A percentile compares a stretch with the other conserved stretches of the same genome.
Conservation (phyloP, 495 filamentous ascomycete genomes). For the Astrothelium macrocarpum region DNA sequence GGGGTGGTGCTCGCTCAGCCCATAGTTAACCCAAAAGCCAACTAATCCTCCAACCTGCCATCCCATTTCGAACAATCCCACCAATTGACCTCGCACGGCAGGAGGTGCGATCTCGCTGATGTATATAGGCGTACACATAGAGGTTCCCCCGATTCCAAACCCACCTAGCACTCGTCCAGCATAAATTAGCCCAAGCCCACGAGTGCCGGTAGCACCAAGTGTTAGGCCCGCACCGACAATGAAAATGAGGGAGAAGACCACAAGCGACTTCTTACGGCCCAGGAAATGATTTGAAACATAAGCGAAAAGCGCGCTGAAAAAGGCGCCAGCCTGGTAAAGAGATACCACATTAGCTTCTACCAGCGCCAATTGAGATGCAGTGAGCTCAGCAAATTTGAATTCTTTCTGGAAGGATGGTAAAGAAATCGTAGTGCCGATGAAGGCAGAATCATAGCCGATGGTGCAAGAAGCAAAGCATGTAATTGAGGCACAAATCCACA, state of each 20-base stretch:
- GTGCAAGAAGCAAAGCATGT: slow-evolving; percentile 61
- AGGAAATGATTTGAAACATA: slow-evolving; percentile 48
- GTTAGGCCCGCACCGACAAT: slow-evolving; percentile 55
- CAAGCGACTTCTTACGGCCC: slow-evolving; percentile 49
- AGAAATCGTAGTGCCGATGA: slow-evolving; percentile 60
- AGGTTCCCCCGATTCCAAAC: slow-evolving; percentile 42
- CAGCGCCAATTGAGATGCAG: slow-evolving; percentile 33
- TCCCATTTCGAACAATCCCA: slow-evolving; percentile 60
- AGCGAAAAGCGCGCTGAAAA: slow-evolving; percentile 57
- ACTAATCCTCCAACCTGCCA: slow-evolving; percentile 65
- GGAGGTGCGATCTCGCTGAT: slow-evolving; percentile 48
- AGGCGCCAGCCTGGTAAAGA: slow-evolving; percentile 55
- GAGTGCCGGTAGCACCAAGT: slow-evolving; percentile 46
- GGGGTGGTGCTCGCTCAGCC: slow-evolving; percentile 38
- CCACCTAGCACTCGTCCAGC: slow-evolving; percentile 46
- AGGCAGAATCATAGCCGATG: slow-evolving; percentile 63
- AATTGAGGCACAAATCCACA: slow-evolving; percentile 52
- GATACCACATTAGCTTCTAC: slow-evolving; percentile 60
- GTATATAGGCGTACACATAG: slow-evolving; percentile 48
- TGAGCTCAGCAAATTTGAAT: slow-evolving; percentile 44
- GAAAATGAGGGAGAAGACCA: slow-evolving; percentile 48
- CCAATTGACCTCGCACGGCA: slow-evolving; percentile 44
- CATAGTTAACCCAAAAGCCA: slow-evolving; percentile 63
- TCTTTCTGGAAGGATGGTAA: slow-evolving; percentile 50
- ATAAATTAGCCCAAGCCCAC: slow-evolving; percentile 50